Conservation (phyloP, 106 monocot genomes). For the Dendrobium huoshanense region DNA sequence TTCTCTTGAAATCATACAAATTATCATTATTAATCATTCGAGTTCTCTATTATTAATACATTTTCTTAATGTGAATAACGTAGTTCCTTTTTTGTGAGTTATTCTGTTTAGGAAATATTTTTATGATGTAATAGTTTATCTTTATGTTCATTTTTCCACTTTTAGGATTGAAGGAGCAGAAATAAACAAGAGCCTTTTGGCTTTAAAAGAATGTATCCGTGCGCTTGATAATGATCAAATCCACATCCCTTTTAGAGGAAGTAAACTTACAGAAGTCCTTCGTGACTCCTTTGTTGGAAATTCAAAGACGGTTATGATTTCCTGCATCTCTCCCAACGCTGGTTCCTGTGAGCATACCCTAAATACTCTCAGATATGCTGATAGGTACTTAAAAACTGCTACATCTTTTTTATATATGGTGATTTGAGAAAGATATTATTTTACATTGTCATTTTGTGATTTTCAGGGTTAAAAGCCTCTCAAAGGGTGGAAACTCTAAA, state of each 20-base stretch:
- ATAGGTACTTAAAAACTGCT: slow-evolving; percentile 43
- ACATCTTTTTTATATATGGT: not conserved
- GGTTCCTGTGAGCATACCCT: slow-evolving; percentile 89
- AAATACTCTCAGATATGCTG: slow-evolving; percentile 97
- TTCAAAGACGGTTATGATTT: slow-evolving; percentile 91
- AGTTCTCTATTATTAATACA: too few relatives aligned
- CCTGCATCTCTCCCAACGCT: slow-evolving; percentile 80
- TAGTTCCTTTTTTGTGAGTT: too few relatives aligned
- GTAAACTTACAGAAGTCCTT: slow-evolving; percentile 92
- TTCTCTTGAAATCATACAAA: not conserved
- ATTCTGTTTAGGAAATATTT: too few relatives aligned
- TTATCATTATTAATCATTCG: not conserved
- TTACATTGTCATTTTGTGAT: not conserved
- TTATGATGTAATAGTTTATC: not conserved
- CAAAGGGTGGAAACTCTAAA: slow-evolving; percentile 55
- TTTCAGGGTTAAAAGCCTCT: slow-evolving; percentile 57
- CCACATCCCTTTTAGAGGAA: slow-evolving; percentile 88
- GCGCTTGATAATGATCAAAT: slow-evolving; percentile 91
- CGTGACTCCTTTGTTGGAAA: slow-evolving; percentile 92
- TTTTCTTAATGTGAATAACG: too few relatives aligned
- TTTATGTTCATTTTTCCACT: not conserved
- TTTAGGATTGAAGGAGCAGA: slow-evolving; percentile 90
- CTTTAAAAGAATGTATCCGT: slow-evolving; percentile 83
- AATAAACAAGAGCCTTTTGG: slow-evolving; percentile 88
- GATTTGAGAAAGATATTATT: not conserved